A percentile compares a stretch with the other conserved stretches of the same genome.
Conservation (phyloP, 345 rosid genomes). For the Geranium rotundifolium region DNA sequence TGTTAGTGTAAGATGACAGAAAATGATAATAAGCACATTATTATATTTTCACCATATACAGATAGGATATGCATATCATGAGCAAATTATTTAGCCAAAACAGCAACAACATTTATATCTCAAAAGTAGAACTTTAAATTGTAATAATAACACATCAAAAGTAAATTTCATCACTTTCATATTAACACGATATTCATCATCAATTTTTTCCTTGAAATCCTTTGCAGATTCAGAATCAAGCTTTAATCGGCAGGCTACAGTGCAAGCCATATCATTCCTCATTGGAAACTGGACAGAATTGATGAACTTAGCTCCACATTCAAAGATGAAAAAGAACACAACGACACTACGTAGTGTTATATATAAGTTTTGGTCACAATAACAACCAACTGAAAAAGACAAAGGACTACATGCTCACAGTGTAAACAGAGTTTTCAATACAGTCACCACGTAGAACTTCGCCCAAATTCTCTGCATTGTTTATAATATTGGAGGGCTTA, state of each 20-base stretch:
- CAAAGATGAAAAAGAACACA: not conserved
- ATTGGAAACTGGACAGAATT: slow-evolving; percentile 20
- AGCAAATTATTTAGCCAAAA: not conserved
- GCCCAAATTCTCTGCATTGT: slow-evolving; percentile 61
- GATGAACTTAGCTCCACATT: not conserved
- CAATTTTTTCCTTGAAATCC: slow-evolving; percentile 30
- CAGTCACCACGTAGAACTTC: slow-evolving; percentile 39
- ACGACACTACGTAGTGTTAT: not conserved
- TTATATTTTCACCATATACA: not conserved
- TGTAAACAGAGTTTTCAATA: slow-evolving; percentile 27
- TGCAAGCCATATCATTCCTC: slow-evolving; percentile 23
- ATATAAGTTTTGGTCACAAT: not conserved
- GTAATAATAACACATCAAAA: not conserved
- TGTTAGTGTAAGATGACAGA: too few relatives aligned
- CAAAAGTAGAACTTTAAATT: not conserved
- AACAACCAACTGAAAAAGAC: slow-evolving; percentile 6
- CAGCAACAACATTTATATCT: not conserved
- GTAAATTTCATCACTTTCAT: slow-evolving; percentile 13
- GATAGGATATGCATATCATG: not conserved
- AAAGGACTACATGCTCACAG: slow-evolving; percentile 11
- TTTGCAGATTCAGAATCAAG: slow-evolving; percentile 26
- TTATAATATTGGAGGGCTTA: slow-evolving; percentile 57
- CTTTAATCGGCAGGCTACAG: slow-evolving; percentile 14
- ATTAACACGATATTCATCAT: slow-evolving; percentile 32
- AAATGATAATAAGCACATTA: too few relatives aligned